Base-by-base conservation (phyloP, 2,329 filamentous ascomycete species). In the Trichoderma brevicompactum region DNA sequence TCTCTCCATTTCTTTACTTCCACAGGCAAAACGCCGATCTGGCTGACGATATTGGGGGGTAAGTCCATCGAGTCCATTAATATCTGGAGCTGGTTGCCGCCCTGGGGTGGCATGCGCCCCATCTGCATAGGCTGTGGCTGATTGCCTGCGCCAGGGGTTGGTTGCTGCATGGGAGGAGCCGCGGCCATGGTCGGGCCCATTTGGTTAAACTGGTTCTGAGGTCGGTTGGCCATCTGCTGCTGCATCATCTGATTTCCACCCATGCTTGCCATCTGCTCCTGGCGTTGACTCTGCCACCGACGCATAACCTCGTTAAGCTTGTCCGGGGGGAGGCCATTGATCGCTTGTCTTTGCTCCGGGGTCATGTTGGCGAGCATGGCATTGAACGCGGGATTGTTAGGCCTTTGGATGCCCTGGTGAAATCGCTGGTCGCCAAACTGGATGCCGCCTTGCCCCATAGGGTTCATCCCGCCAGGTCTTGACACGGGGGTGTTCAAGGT, bases 371-470 rank as follows among this genome's bases (percentile, higher is more conserved):
- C 71, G 23, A 84, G 68, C 73, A 84, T 79, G 9, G 69, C 74
- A 43, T 78, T 76, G 67, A 83, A 72, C 36, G 79, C 74, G 60
- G 79, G 73, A 69, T 78, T 78, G 69, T 79, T 80, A 2, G 79
- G 79, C 54, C 81, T 76, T 61, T 82, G 82, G 41, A 81, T 83
- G 63, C 74, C 77, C 70, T 85, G 83, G 68, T 82, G 84, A 70
- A 88, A 88, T 4, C 83, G 75, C 34, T 81, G 79, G 65, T 82
- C 80, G 15, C 80, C 81, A 70, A 87, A 86, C 2, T 79, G 80
- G 2, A 79, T 75, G 56, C 78, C 80, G 5, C 75, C 79, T 54
- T 82, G 82, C 5, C 78, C 79, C 68, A 76, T 76, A 52, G 79
- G 77, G 38, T 76, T 79, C 74, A 82, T 79, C 44, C 76, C 78